These are phyloP conservation scores for Bathelium albidoporum DNA, from an alignment of 495 filamentous ascomycete genomes.

Conservation along the genomic window DNA sequence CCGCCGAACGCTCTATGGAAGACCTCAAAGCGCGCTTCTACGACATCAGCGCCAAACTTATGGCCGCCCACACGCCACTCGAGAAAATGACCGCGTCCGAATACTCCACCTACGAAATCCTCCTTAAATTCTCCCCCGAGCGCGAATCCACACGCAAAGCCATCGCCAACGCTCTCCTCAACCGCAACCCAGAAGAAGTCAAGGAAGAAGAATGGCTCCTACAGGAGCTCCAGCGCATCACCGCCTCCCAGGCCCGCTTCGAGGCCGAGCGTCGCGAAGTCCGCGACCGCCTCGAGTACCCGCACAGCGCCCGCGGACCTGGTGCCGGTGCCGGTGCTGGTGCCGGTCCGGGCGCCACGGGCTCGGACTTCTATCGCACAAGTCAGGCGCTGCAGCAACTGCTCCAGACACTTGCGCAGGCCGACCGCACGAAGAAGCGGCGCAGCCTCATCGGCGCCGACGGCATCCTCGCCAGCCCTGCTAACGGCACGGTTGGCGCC, in stretches of 20 bases:
- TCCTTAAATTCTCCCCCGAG: constrained; percentile 71
- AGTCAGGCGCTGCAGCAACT: constrained; percentile 69
- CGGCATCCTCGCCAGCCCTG: neutral
- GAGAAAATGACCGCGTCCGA: constrained; percentile 78
- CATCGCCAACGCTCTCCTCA: constrained; percentile 66
- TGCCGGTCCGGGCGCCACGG: constrained; percentile 26
- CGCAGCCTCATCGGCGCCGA: constrained; percentile 34
- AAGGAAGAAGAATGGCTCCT: constrained; percentile 84
- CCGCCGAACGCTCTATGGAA: constrained; percentile 55
- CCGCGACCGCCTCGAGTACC: constrained; percentile 76
- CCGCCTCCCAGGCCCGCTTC: constrained; percentile 67
- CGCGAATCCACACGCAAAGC: constrained; percentile 71
- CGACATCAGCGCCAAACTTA: constrained; percentile 68
- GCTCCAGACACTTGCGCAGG: constrained; percentile 62
- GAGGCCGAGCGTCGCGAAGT: constrained; percentile 81
- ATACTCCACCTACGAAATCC: constrained; percentile 68
- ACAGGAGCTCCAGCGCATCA: constrained; percentile 80
- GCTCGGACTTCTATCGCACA: constrained; percentile 54
- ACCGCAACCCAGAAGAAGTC: constrained; percentile 73
- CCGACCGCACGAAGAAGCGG: constrained; percentile 81
- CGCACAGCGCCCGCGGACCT: constrained; percentile 47
- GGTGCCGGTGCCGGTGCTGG: neutral
- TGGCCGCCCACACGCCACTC: constrained; percentile 70
- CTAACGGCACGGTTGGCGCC: constrained; percentile 7
- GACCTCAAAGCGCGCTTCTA: constrained; percentile 91